Base-by-base conservation (phyloP, 2,329 filamentous ascomycete species). In the Neopestalotiopsis rosae region DNA sequence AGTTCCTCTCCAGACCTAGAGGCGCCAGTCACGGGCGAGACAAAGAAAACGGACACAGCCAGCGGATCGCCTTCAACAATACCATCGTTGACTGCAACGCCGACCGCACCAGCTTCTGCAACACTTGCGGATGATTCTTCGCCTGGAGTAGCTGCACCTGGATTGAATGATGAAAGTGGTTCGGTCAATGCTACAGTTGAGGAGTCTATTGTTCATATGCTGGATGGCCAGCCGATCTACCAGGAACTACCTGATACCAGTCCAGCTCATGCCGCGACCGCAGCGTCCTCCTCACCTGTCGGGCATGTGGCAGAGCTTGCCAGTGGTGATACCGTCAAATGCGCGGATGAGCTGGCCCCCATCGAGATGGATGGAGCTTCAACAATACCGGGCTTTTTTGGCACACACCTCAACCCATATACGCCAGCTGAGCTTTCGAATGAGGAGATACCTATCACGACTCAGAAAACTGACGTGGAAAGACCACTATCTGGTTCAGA, bases 1-100 rank as follows among this genome's bases (percentile, higher is more conserved):
- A 85, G 81, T 59, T 82, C 85, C 0, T 32, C 81, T 84, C 63
- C 82, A 85, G 80, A 80, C 3, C 10, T 38, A 10, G 72, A 69
- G 17, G 71, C 75, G 17, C 5, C 66, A 14, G 40, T 4, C 7
- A 57, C 17, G n/a, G 61, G 67, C 12, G 65, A 56, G 20, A n/a
- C 5, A 17, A 45, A 28, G 34, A 63, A 61, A 13, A 34, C 12
- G 10, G 66, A 38, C 12, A n/a, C 17, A 6, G n/a, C 40, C 3
- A 56, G n/a, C 12, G 7, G 59, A n/a, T 5, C 32, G 7, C 9
- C 24, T 6, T 59, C 65, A 12, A 9, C 30, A 32, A 34, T 67
- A n/a, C 58, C 65, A 20, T 67, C 65, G 13, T 13, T 67, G 30
- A 20, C 65, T 12, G 56, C 56, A 5, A 67, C 65, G 17, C 65